These are phyloP conservation scores for Mycena vulgaris DNA, from an alignment of 768 basidiomycete species.

Conservation along the genomic window DNA sequence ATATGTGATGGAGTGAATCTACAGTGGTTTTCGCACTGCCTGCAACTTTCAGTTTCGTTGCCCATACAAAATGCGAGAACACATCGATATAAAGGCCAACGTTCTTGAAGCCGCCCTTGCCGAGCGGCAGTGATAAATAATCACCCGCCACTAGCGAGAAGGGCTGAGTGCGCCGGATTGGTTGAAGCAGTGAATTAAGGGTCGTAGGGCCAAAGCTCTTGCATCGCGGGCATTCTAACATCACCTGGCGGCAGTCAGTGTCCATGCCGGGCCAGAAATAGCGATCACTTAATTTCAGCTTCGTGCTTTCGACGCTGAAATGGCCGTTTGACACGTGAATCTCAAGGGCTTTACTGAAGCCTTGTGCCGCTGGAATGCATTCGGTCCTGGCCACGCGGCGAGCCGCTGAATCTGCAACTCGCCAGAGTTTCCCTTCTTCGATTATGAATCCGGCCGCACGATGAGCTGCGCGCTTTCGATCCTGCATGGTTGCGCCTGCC, in stretches of 20 bases:
- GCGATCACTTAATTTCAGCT: constrained; percentile 39
- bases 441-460: constrained; percentile 21
- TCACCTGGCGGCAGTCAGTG: constrained; percentile 12
- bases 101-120: constrained; percentile 43
- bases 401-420: constrained; percentile 12
- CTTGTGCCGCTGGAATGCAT: constrained; percentile 28
- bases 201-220: no score
- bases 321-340: constrained; percentile 38
- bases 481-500: constrained; percentile 31
- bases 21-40: neutral
- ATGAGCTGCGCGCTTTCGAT: constrained; percentile 11
- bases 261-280: constrained; percentile 5
- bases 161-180: constrained; percentile 45
- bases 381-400: constrained; percentile 17
- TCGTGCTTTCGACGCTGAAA: constrained; percentile 42
- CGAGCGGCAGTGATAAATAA: constrained; percentile 46
- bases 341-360: constrained; percentile 26
- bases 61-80: constrained; percentile 42
- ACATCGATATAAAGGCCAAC: constrained; percentile 41
- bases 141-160: constrained; percentile 48
- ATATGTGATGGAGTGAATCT: constrained; percentile 38
- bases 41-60: constrained; percentile 33
- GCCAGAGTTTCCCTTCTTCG: constrained; percentile 26
- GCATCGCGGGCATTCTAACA: constrained; percentile 44
- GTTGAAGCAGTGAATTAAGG: no score